Conservation (phyloP, 2,329 filamentous ascomycete species). For the Aspergillus oerlinghausenensis region DNA sequence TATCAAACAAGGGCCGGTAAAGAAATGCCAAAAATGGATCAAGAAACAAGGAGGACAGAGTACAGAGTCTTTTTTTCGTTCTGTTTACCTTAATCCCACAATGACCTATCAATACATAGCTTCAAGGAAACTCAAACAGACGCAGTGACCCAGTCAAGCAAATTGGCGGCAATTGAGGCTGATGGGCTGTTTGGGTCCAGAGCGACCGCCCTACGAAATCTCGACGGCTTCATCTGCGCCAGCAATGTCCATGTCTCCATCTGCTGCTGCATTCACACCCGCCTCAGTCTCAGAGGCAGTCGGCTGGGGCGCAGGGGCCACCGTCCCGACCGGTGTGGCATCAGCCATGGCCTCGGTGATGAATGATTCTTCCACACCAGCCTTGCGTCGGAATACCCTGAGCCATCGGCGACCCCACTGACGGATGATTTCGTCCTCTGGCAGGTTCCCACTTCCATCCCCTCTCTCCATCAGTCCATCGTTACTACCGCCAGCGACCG, state of each 20-base stretch:
- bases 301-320: constrained; percentile 22
- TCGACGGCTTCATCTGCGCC: constrained; percentile 19
- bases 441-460: constrained; percentile 49
- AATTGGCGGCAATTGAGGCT: background rate
- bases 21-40: background rate
- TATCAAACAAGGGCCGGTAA: background rate
- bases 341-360: constrained; percentile 53
- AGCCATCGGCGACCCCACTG: constrained; percentile 85
- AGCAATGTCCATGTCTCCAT: constrained; percentile 29
- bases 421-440: constrained; percentile 61
- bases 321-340: constrained; percentile 41
- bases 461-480: constrained; percentile 68
- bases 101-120: constrained; percentile 7
- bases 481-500: constrained; percentile 67
- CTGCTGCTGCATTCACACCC: constrained; percentile 13
- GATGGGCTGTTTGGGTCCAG: background rate
- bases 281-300: constrained; percentile 8
- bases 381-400: constrained; percentile 74
- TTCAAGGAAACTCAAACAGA: background rate
- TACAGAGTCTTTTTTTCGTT: background rate
- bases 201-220: constrained; percentile 4
- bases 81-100: background rate
- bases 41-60: background rate
- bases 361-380: constrained; percentile 77
- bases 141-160: background rate